Conservation (phyloP, 1,284 basidiomycete genomes). For the Fomitopsis palustris region DNA sequence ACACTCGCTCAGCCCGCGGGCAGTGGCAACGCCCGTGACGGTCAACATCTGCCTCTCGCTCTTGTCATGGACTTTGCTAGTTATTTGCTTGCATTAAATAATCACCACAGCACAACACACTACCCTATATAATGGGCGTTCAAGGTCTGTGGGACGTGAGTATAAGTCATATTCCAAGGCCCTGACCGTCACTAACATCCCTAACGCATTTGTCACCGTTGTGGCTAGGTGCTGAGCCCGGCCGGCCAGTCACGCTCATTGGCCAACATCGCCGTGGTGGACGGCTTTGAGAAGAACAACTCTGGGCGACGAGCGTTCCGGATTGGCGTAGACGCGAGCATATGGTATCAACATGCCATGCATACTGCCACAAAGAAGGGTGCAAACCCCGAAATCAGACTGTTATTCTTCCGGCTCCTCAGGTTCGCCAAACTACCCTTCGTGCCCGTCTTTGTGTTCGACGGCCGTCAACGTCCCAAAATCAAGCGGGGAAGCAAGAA, state of each 20-base stretch:
- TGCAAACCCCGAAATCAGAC: conserved; percentile 37
- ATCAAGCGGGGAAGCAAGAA: conserved; percentile 52
- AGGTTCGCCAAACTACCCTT: conserved; percentile 50
- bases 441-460: conserved; percentile 68
- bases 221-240: conserved; percentile 31
- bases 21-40: too few species aligned
- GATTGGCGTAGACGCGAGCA: conserved; percentile 45
- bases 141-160: conserved; percentile 30
- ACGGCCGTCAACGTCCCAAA: conserved; percentile 59
- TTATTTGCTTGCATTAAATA: too few species aligned
- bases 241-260: conserved; percentile 36
- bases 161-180: background rate
- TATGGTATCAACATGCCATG: conserved; percentile 41
- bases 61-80: too few species aligned
- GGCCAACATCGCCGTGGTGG: conserved; percentile 34
- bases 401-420: conserved; percentile 39
- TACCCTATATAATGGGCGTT: conserved; percentile 26
- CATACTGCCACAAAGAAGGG: conserved; percentile 30
- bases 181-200: background rate
- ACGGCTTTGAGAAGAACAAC: conserved; percentile 40
- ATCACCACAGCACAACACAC: background rate
- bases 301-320: conserved; percentile 37
- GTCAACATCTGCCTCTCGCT: background rate
- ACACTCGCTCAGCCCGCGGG: too few species aligned
- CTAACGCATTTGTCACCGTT: background rate